Percentiles rank a stretch among this genome's conserved stretches.
These are phyloP conservation scores for Limonomyces culmigenus DNA, from an alignment of 1,284 basidiomycete species.

Conservation along the genomic window DNA sequence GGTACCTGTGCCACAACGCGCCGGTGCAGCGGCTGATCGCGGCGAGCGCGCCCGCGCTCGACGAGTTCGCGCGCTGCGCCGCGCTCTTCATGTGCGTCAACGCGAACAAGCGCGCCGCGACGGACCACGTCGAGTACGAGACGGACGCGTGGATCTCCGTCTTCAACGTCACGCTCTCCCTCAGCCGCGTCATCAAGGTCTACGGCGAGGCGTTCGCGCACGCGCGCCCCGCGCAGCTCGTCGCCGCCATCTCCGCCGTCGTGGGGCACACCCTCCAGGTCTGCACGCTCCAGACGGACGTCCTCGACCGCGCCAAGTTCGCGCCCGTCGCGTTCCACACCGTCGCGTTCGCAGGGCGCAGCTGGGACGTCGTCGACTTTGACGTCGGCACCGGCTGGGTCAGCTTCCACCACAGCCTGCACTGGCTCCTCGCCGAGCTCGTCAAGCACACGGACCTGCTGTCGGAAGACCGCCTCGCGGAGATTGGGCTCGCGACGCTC, in stretches of 20 bases:
- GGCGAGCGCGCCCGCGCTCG: constrained; percentile 39
- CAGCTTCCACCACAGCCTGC: constrained; percentile 90
- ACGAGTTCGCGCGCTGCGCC: constrained; percentile 48
- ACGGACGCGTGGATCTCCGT: constrained; percentile 88
- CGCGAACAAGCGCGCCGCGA: constrained; percentile 69
- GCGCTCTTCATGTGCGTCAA: constrained; percentile 85
- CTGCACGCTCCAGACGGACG: constrained; percentile 44
- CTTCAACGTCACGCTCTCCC: constrained; percentile 80
- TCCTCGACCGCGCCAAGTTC: constrained; percentile 52
- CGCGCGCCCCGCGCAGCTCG: constrained; percentile 40
- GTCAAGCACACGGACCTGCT: constrained; percentile 66
- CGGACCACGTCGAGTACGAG: constrained; percentile 84
- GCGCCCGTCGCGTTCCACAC: constrained; percentile 40
- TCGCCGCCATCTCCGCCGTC: constrained; percentile 54
- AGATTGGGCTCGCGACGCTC: constrained; percentile 35
- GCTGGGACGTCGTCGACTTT: constrained; percentile 53
- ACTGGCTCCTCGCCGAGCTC: constrained; percentile 85
- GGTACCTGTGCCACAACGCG: constrained; percentile 59
- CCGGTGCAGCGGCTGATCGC: constrained; percentile 68
- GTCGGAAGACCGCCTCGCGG: constrained; percentile 30
- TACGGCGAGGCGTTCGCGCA: constrained; percentile 69
- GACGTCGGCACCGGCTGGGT: constrained; percentile 71
- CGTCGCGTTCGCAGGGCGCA: constrained; percentile 43
- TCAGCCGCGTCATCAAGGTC: constrained; percentile 76
- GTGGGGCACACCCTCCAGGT: constrained; percentile 61